These are phyloP conservation scores for Scytalidium sp. DNA, from an alignment of 2,329 filamentous ascomycete species.

Conservation along the genomic window DNA sequence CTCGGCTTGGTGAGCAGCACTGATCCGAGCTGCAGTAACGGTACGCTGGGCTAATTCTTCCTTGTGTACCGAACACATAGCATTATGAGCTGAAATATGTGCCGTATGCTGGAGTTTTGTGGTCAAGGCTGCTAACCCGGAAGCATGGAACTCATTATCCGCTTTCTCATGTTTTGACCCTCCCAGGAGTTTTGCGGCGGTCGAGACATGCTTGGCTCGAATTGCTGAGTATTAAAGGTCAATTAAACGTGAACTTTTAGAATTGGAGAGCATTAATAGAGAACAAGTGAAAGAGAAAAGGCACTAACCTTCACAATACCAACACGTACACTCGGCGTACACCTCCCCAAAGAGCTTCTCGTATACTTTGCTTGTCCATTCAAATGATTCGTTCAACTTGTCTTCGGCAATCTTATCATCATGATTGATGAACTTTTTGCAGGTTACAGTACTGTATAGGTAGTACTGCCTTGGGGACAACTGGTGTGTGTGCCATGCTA, in stretches of 20 bases:
- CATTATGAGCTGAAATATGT: conserved; percentile 73
- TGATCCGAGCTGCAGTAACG: conserved; percentile 20
- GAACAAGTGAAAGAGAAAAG: neutral
- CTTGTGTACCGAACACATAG: conserved; percentile 43
- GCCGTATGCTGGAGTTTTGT: conserved; percentile 52
- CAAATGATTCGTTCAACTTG: conserved; percentile 62
- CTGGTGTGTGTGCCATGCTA: conserved; percentile 81
- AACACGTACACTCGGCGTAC: conserved; percentile 77
- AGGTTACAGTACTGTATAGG: conserved; percentile 45
- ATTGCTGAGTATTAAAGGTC: conserved; percentile 36
- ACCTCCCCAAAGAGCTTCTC: conserved; percentile 62
- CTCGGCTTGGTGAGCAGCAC: conserved; percentile 30
- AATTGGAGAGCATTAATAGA: too few species aligned
- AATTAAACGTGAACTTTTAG: too few species aligned
- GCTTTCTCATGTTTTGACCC: conserved; percentile 44
- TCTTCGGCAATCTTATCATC: conserved; percentile 78
- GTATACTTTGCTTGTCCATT: conserved; percentile 70
- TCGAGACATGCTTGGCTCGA: conserved; percentile 52
- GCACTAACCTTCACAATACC: conserved; percentile 71
- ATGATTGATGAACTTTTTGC: conserved; percentile 68
- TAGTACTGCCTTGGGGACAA: conserved; percentile 64
- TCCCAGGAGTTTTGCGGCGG: conserved; percentile 42
- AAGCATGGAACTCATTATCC: conserved; percentile 43
- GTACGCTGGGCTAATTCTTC: conserved; percentile 19
- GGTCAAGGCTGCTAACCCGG: conserved; percentile 46